Evolutionary conservation across 2,329 filamentous ascomycete genomes (phyloP), one percentile per base, ranked within the genome.

Genomic region (Atkinsonella texensis): DNA sequence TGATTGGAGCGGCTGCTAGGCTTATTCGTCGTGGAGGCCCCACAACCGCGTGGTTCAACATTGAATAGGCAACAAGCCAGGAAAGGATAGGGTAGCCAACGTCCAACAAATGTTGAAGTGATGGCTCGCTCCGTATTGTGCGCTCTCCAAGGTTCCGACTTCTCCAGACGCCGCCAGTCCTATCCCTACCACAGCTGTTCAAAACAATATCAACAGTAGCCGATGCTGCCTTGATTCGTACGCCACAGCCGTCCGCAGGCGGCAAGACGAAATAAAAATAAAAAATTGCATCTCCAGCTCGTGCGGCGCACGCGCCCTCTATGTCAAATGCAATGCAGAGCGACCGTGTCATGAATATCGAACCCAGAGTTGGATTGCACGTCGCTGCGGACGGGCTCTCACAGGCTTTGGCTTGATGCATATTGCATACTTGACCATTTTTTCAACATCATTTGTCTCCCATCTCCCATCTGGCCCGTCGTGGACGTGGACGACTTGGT

Each of bases 381-480:
- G 5, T 50, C 48, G 17, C n/a, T 50, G 4, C 35, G 47, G 4
- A 50, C 40, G 7, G 23, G 28, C 32, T 41, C 23, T 31, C 40
- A 42, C 12, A 20, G 49, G 18, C 49, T 50, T 13, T 32, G 41
- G 6, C 11, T 62, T 20, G 35, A 55, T n/a, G 52, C 56, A 31
- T 62, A 62, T 50, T 52, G 43, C 18, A 53, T 57, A 59, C 41
- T 54, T 62, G 10, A 47, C 52, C 11, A 49, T 62, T 17, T 60
- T 60, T 17, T n/a, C 56, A 54, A 40, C 50, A 49, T 1, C 54
- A 55, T 8, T 48, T 57, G 31, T 56, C 58, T 4, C 57, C 59
- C 0, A 54, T 59, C 4, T 62, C n/a, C n/a, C n/a, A n/a, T n/a
- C n/a, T n/a, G 60, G 60, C 60, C 60, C 5, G 60, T 62, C 13